Evolutionary conservation across 805 yeast species (phyloP), one percentile per base, ranked within the genome.

Genomic region (Yarrowia alimentaria): DNA sequence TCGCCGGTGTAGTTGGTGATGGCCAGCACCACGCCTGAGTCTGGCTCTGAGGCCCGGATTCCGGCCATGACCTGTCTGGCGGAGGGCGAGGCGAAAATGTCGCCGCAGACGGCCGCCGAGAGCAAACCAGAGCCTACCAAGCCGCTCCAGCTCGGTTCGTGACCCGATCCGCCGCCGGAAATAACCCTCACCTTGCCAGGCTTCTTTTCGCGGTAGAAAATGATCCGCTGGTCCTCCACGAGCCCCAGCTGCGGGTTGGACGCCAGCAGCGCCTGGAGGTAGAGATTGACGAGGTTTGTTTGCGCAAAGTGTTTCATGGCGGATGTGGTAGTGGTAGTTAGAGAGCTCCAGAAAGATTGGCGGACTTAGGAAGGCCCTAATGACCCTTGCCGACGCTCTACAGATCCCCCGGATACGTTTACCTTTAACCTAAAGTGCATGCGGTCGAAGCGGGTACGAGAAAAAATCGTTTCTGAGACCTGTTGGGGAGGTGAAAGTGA

Each of bases 1-100:
- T 90, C 98, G 21, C 98, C 98, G 4, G 97, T 90, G 68, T 90
- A 90, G 68, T 91, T 90, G 67, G 90, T 90, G 31, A 86, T 94
- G 38, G 91, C 77, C 30, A 90, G 69, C 43, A 90, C 67, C 5
- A 86, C 81, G 20, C 96, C 96, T 53, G 75, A 75, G 10, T 72
- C 60, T 8, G 77, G 58, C 53, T 70, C 68, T 24, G 78, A 69
- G 11, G 88, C 82, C 57, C 79, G 78, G 51, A 89, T 67, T 1
- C 85, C 88, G 9, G 85, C 77, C 65, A 72, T 70, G 58, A 90
- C 85, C 67, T 90, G 98, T 60, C 81, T 84, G 1, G 96, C 87
- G n/a, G 88, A 79, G 3, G 98, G 98, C 12, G 95, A 87, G 0
- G 97, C 96, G 70, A 90, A 90, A 12, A 87, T 76, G 51, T 83